phyloP scores from a whole-genome alignment of 2,329 filamentous ascomycete genomes.

The Fusarium praegraminearum region DNA sequence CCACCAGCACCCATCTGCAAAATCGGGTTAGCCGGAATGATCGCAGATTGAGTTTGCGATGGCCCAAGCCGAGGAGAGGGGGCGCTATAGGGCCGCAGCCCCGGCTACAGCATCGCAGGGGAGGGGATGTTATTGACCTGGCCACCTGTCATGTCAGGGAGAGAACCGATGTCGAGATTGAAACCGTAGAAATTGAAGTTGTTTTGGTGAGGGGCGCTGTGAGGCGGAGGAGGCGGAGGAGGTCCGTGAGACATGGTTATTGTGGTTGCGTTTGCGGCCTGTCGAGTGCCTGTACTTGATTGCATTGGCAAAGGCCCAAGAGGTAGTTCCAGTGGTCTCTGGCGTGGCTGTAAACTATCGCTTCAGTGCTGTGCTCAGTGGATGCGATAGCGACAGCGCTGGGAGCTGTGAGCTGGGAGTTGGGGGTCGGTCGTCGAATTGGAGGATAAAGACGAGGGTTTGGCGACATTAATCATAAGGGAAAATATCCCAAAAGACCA shows the following conservation, averaged over 20 bases:
- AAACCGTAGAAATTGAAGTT: constrained; percentile 54
- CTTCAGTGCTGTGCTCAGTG: constrained; percentile 24
- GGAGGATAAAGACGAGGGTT: constrained; percentile 8
- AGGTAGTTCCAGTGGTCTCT: constrained; percentile 26
- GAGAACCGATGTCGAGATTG: constrained; percentile 48
- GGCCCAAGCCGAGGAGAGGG: constrained; percentile 20
- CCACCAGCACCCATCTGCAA: constrained; percentile 45
- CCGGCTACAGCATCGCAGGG: constrained; percentile 29
- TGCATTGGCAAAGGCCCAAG: constrained; percentile 46
- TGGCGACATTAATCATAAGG: constrained; percentile 11
- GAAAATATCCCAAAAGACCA: constrained; percentile 2
- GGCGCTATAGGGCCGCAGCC: constrained; percentile 31
- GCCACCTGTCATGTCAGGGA: constrained; percentile 46
- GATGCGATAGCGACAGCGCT: constrained; percentile 9
- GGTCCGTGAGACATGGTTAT: constrained; percentile 52
- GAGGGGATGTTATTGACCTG: constrained; percentile 41
- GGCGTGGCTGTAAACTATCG: constrained; percentile 14
- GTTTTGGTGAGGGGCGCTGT: constrained; percentile 34
- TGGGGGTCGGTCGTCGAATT: constrained; percentile 11
- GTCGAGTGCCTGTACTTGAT: constrained; percentile 34
- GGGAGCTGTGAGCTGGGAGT: background rate
- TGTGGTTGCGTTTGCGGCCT: constrained; percentile 32
- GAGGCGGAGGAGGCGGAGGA: constrained; percentile 52
- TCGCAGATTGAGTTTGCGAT: constrained; percentile 36
- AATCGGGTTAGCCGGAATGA: constrained; percentile 39